These are phyloP conservation scores for Plantago elongata DNA, from an alignment of 257 asterid species.

Conservation along the genomic window DNA sequence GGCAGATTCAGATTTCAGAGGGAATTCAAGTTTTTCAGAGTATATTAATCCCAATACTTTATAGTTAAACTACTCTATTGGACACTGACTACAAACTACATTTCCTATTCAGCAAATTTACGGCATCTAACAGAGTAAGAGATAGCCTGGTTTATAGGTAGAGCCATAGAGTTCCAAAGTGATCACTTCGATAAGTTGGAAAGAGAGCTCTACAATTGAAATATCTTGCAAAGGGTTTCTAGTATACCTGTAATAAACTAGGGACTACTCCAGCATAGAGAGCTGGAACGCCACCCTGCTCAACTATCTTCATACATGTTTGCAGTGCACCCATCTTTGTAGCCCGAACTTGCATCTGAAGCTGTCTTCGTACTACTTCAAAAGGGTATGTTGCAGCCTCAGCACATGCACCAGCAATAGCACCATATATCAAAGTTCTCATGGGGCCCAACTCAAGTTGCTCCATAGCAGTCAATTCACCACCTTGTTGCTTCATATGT, in stretches of 20 bases:
- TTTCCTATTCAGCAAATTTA: too few relatives aligned
- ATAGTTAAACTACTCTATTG: too few relatives aligned
- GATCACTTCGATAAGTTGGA: too few relatives aligned
- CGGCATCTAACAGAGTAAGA: too few relatives aligned
- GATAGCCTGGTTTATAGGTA: too few relatives aligned
- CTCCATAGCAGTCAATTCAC: conserved; percentile 66
- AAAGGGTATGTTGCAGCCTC: conserved; percentile 98
- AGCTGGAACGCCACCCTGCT: conserved; percentile 85
- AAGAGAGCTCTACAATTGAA: too few relatives aligned
- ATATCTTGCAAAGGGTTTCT: not conserved
- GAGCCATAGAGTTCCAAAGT: too few relatives aligned
- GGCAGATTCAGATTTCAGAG: too few relatives aligned
- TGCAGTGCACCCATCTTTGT: conserved; percentile 72
- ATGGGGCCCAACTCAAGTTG: conserved; percentile 87
- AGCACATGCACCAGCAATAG: conserved; percentile 89
- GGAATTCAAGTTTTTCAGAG: too few relatives aligned
- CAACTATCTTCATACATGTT: conserved; percentile 69
- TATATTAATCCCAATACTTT: too few relatives aligned
- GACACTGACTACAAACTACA: too few relatives aligned
- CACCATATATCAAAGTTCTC: conserved; percentile 82
- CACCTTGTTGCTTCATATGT: conserved; percentile 66
- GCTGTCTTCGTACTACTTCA: conserved; percentile 96
- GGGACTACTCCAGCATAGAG: conserved; percentile 90
- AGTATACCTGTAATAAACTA: conserved; percentile 80
- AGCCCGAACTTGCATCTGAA: conserved; percentile 89